phyloP scores from a whole-genome alignment of 805 yeast genomes.

The Saccharomyces mikatae region DNA sequence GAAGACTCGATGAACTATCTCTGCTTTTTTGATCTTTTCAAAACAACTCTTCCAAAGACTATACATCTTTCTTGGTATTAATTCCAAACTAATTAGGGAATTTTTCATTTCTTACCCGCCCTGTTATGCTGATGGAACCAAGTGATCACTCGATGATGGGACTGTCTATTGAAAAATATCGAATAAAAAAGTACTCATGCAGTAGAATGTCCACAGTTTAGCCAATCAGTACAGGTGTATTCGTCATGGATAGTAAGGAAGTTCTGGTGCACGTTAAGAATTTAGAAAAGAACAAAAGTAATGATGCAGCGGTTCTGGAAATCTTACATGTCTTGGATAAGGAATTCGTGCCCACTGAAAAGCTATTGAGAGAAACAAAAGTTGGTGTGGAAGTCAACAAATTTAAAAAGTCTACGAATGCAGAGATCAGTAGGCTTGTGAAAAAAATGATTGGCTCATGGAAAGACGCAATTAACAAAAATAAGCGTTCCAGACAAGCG shows the following conservation, averaged over 20 bases:
- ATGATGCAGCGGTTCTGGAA: slow-evolving; percentile 57
- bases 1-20: neutral
- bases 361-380: slow-evolving; percentile 77
- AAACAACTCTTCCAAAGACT: neutral
- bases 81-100: neutral
- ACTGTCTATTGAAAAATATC: neutral
- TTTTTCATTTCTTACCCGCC: neutral
- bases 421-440: slow-evolving; percentile 63
- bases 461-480: slow-evolving; percentile 79
- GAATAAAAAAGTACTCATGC: neutral
- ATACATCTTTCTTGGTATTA: neutral
- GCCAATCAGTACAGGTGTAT: neutral
- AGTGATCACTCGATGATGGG: neutral
- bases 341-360: slow-evolving; percentile 75
- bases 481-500: slow-evolving; percentile 35
- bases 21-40: neutral
- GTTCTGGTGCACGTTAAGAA: slow-evolving; percentile 60
- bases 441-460: slow-evolving; percentile 77
- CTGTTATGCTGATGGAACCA: neutral
- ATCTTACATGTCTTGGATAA: slow-evolving; percentile 57
- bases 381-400: slow-evolving; percentile 96
- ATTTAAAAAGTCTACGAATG: slow-evolving; percentile 57
- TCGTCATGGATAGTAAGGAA: slow-evolving; percentile 60
- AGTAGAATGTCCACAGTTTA: neutral
- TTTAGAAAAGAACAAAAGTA: slow-evolving; percentile 59